Evolutionary conservation across 2,329 filamentous ascomycete species (phyloP).

Genomic region (Zasmidium angulare): DNA sequence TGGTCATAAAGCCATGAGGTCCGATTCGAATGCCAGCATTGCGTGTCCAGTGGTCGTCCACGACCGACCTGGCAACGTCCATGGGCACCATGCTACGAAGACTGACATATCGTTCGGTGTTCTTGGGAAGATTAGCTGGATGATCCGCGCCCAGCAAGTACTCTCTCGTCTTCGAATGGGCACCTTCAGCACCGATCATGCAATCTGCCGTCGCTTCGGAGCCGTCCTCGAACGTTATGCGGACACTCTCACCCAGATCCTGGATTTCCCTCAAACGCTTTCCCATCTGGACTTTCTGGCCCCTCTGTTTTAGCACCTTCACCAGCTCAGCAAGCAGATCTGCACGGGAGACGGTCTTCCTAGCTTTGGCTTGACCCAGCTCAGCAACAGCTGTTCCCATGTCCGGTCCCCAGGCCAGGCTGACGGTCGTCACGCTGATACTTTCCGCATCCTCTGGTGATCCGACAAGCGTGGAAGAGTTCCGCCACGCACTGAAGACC

Average conservation of each 20-base stretch:
- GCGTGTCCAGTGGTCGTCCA: not conserved
- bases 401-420: not conserved
- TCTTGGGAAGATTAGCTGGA: not conserved
- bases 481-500: not conserved
- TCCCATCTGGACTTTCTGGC: not conserved
- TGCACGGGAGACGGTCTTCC: not conserved
- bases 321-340: not conserved
- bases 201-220: not conserved
- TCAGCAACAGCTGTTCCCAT: not conserved
- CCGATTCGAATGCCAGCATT: not conserved
- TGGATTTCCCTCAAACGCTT: not conserved
- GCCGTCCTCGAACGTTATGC: not conserved
- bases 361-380: not conserved
- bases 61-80: not conserved
- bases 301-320: slow-evolving; percentile 1
- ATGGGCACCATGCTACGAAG: not conserved
- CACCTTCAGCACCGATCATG: not conserved
- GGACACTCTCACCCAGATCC: not conserved
- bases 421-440: not conserved
- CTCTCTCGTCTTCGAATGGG: slow-evolving; percentile 1
- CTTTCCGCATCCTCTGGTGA: not conserved
- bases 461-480: not conserved
- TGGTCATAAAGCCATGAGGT: not conserved
- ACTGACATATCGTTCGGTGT: not conserved
- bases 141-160: not conserved